phyloP scores from a whole-genome alignment of 2,329 filamentous ascomycete species.

The Beauveria pseudobassiana region DNA sequence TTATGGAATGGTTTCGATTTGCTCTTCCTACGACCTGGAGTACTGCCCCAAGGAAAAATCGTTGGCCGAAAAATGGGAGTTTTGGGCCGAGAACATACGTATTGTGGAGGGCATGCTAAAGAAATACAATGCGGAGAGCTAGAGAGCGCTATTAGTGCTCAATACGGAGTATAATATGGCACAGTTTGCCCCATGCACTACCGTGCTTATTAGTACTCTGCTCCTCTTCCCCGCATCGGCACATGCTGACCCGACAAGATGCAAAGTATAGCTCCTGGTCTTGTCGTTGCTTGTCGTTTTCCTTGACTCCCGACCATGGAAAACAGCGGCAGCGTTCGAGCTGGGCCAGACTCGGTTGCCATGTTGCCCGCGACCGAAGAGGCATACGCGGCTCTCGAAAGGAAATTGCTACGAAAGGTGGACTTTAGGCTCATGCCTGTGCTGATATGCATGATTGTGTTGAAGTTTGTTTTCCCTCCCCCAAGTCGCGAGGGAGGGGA shows the following conservation, averaged over 20 bases:
- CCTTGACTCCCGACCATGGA: background rate
- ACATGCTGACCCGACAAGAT: no score
- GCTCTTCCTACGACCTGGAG: constrained; percentile 13
- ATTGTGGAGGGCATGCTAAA: constrained; percentile 12
- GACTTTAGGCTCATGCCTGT: constrained; percentile 45
- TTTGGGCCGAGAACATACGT: constrained; percentile 13
- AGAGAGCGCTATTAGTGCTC: no score
- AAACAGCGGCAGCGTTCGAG: background rate
- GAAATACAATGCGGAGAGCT: background rate
- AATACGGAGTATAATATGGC: no score
- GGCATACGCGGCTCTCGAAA: constrained; percentile 16
- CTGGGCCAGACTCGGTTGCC: background rate
- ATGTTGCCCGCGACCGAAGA: background rate
- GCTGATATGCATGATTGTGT: constrained; percentile 46
- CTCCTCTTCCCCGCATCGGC: no score
- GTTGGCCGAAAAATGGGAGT: background rate
- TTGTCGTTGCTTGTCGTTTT: no score
- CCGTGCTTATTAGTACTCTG: no score
- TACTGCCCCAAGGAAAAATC: constrained; percentile 5
- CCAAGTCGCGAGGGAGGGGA: no score
- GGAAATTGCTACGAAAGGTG: constrained; percentile 39
- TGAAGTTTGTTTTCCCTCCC: constrained; percentile 27
- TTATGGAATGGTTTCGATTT: constrained; percentile 15
- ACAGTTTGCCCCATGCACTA: no score
- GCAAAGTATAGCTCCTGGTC: no score